Evolutionary conservation across 2,329 filamentous ascomycete species (phyloP), one percentile per base, ranked within the genome.

Genomic region (Aureobasidium pullulans): DNA sequence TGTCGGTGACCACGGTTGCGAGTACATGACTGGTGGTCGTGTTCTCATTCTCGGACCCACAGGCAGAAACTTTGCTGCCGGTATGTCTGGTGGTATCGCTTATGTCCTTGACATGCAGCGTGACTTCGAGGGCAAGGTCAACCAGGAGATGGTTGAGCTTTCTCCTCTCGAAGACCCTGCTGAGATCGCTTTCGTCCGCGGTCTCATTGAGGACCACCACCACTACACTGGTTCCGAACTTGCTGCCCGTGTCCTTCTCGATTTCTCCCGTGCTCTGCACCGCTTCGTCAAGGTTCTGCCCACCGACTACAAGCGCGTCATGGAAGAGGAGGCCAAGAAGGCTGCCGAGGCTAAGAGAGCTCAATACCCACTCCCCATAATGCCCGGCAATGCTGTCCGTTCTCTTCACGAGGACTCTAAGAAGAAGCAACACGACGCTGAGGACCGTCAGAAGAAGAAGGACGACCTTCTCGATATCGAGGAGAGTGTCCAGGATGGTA

Each of bases 11-110:
- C 93, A 97, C 73, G 89, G 90, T 63, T 96, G 92, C 72, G 93
- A 97, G 81, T 97, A 97, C 83, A 97, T 97, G 93, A 96, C 93
- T 69, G 93, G 93, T 72, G 93, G 93, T 71, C 90, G 92, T 70
- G 81, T 96, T 53, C 79, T 97, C 64, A 83, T 96, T 69, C 82
- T 97, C 49, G 93, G 93, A 61, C 85, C 84, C 68, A 96, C 91
- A 70, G 93, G 93, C 47, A 92, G 93, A 67, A 97, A 97, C 81
- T 97, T 97, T 70, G 93, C 92, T 67, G 93, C 93, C 62, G 93
- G 93, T 81, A 97, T 97, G 93, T 96, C 92, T 69, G 93, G 93
- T 71, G 93, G 93, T 80, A 96, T 97, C 69, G 92, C 92, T 16
- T 97, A 96, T 69, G 85, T 96, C 57, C 84, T 97, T 32, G 93